phyloP scores from a whole-genome alignment of 306 rosid genomes.

The Dryas octopetala region DNA sequence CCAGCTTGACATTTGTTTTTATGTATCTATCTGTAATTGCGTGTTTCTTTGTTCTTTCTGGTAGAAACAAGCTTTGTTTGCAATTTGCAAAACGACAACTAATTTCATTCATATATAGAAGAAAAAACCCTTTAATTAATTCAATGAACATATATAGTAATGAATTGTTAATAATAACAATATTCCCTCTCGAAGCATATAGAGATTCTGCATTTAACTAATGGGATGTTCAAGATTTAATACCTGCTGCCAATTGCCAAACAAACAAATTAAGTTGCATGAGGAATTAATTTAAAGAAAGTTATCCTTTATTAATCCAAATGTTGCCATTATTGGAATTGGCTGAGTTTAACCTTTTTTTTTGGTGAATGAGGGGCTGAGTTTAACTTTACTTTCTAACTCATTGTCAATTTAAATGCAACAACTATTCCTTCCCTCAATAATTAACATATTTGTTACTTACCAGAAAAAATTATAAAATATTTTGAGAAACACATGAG shows the following conservation, averaged over 20 bases:
- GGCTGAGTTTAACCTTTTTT: neutral
- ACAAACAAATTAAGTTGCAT: neutral
- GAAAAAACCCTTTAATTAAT: neutral
- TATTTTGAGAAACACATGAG: too few relatives aligned
- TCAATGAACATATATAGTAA: neutral
- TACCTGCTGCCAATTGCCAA: neutral
- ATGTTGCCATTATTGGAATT: neutral
- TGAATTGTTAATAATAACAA: neutral
- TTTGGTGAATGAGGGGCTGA: too few relatives aligned
- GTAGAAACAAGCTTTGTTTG: conserved; percentile 9
- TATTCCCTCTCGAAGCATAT: neutral
- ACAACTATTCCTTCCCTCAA: neutral
- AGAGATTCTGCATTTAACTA: neutral
- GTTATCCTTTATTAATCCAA: neutral
- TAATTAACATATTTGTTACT: neutral
- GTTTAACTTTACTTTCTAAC: neutral
- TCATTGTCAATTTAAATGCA: neutral
- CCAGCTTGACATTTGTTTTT: conserved; percentile 35
- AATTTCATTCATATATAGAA: neutral
- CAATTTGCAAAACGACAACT: conserved; percentile 8
- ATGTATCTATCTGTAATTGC: conserved; percentile 12
- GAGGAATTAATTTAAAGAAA: neutral
- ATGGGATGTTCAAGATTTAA: neutral
- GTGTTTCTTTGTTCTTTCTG: conserved; percentile 16
- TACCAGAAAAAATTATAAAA: too few relatives aligned